These are phyloP conservation scores for Pichia ethanolica DNA, from an alignment of 805 yeast genomes.

Conservation along the genomic window DNA sequence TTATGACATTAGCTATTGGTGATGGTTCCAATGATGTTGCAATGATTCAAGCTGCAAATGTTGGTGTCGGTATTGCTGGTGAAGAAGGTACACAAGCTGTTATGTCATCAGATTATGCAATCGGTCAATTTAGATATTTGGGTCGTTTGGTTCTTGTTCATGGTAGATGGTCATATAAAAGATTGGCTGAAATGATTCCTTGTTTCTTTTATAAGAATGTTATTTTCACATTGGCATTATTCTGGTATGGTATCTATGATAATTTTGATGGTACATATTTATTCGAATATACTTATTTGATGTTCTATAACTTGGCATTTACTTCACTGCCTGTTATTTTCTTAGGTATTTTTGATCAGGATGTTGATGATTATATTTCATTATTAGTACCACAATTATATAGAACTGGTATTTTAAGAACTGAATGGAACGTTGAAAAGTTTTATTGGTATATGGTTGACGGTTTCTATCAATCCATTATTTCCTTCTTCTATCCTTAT, in stretches of 20 bases:
- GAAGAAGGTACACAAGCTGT: conserved; percentile 89
- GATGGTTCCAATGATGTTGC: conserved; percentile 90
- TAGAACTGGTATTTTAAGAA: conserved; percentile 61
- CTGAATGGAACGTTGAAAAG: conserved; percentile 63
- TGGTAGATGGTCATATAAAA: conserved; percentile 82
- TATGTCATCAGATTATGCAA: conserved; percentile 81
- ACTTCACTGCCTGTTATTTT: conserved; percentile 77
- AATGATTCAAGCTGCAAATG: conserved; percentile 83
- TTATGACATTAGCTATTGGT: conserved; percentile 83
- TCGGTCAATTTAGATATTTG: conserved; percentile 74
- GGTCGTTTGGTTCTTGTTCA: conserved; percentile 63
- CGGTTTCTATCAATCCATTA: conserved; percentile 67
- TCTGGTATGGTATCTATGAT: conserved; percentile 73
- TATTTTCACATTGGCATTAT: conserved; percentile 62
- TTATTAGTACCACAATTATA: conserved; percentile 69
- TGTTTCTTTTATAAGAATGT: conserved; percentile 75
- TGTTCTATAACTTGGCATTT: conserved; percentile 77
- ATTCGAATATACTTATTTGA: conserved; percentile 70
- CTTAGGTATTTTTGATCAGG: conserved; percentile 75
- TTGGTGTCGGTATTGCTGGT: conserved; percentile 87
- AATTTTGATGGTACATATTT: conserved; percentile 76
- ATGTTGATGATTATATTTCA: conserved; percentile 63
- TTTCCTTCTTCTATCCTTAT: conserved; percentile 70
- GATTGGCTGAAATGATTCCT: conserved; percentile 80
- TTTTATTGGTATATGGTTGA: conserved; percentile 71